A percentile compares a stretch with the other conserved stretches of the same genome.
phyloP scores from a whole-genome alignment of 257 asterid species.

The Orobanche coerulescens region DNA sequence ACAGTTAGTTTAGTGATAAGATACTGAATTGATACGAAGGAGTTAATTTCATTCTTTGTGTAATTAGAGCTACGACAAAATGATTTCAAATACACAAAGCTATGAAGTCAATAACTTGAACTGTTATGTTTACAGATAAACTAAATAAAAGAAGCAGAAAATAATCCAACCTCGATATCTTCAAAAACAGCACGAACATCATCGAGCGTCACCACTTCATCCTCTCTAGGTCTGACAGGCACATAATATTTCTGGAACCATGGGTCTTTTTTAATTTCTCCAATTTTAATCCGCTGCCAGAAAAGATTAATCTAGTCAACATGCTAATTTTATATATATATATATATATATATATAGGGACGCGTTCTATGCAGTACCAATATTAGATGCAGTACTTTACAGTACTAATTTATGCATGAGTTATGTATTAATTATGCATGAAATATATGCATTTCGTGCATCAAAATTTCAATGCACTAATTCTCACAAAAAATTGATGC shows the following conservation, averaged over 20 bases:
- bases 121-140: not conserved
- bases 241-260: conserved; percentile 71
- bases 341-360: too few species aligned
- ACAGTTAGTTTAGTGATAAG: too few species aligned
- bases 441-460: too few species aligned
- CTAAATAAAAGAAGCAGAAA: conserved; percentile 6
- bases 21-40: not conserved
- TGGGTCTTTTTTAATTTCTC: conserved; percentile 59
- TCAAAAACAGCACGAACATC: conserved; percentile 82
- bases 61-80: conserved; percentile 1
- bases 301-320: conserved; percentile 16
- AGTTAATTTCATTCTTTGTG: not conserved
- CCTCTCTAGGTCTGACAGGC: conserved; percentile 58
- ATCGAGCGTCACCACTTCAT: conserved; percentile 78
- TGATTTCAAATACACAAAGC: not conserved
- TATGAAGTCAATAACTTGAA: not conserved
- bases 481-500: too few species aligned
- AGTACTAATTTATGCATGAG: too few species aligned
- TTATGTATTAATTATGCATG: too few species aligned
- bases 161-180: conserved; percentile 62
- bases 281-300: conserved; percentile 81
- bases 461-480: too few species aligned
- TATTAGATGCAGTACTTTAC: too few species aligned
- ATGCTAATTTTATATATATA: not conserved
- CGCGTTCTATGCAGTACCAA: too few species aligned